Percentiles rank a stretch among this genome's conserved stretches.
Evolutionary conservation across 2,329 filamentous ascomycete species (phyloP).

Genomic region (Monosporascus sp.): DNA sequence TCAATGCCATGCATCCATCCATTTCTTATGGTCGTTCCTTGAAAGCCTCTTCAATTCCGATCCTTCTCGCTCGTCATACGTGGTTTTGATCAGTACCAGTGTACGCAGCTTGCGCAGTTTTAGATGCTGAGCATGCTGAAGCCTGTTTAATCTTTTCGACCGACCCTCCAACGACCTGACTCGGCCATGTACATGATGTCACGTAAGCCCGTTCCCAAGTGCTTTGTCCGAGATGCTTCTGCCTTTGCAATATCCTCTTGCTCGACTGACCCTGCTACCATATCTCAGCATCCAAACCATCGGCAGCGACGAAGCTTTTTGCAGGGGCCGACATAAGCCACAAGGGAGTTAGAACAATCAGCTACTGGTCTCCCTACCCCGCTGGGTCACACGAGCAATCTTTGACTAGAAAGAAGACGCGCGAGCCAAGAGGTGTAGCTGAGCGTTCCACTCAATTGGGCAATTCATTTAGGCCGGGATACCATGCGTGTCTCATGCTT

Average conservation of each 20-base stretch:
- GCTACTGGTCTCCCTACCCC: background rate
- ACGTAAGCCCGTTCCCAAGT: background rate
- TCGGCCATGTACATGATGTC: background rate
- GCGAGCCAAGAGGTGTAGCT: too few relatives aligned
- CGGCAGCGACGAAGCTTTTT: background rate
- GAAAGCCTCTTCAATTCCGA: too few relatives aligned
- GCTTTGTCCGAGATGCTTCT: background rate
- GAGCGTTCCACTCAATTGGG: background rate
- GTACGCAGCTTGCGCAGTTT: background rate
- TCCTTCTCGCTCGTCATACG: background rate
- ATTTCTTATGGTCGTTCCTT: background rate
- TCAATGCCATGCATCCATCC: background rate
- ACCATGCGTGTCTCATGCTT: background rate
- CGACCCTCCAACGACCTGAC: background rate
- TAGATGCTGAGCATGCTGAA: background rate
- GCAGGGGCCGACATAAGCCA: background rate
- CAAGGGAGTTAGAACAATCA: background rate
- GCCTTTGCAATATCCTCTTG: background rate
- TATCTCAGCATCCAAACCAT: background rate
- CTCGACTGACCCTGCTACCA: background rate
- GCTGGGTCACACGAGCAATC: background rate
- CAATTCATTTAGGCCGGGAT: background rate
- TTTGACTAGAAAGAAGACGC: background rate
- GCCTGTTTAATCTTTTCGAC: background rate
- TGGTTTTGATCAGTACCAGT: background rate